Evolutionary conservation across 1,284 basidiomycete genomes (phyloP).

Genomic region (Cryptococcus wingfieldii): DNA sequence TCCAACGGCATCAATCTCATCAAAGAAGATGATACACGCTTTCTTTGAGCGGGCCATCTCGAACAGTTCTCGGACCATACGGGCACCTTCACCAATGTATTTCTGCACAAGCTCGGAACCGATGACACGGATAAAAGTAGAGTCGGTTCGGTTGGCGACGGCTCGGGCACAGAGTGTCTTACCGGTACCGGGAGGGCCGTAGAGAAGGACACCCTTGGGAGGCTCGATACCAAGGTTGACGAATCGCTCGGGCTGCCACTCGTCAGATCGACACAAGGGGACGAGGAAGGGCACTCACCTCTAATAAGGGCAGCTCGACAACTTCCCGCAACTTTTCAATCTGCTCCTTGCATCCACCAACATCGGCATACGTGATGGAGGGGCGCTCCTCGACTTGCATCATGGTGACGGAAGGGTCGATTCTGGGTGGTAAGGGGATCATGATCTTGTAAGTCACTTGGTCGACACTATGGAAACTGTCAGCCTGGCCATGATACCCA

Average conservation of each 20-base stretch:
- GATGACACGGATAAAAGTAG: constrained; percentile 94
- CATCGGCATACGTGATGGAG: constrained; percentile 95
- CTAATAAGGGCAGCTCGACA: constrained; percentile 93
- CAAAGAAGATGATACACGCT: constrained; percentile 99
- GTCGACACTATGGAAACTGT: constrained; percentile 37
- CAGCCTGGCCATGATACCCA: background rate
- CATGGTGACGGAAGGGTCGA: constrained; percentile 99
- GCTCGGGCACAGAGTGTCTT: constrained; percentile 98
- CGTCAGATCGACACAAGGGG: background rate
- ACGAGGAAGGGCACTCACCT: constrained; percentile 56
- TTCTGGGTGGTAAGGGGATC: constrained; percentile 99
- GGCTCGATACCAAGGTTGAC: constrained; percentile 98
- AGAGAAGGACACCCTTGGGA: constrained; percentile 95
- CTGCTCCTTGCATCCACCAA: constrained; percentile 99
- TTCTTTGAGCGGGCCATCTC: constrained; percentile 99
- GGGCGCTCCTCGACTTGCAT: constrained; percentile 99
- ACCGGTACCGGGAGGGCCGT: constrained; percentile 92
- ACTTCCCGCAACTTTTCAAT: constrained; percentile 99
- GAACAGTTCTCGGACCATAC: constrained; percentile 98
- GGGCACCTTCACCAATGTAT: constrained; percentile 97
- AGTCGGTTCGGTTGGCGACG: constrained; percentile 97
- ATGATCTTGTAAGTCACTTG: constrained; percentile 95
- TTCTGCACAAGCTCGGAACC: constrained; percentile 99
- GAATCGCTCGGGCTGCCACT: constrained; percentile 82
- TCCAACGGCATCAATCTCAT: constrained; percentile 86